Conservation (phyloP, 2,329 filamentous ascomycete species). For the Cordyceps cicadae region DNA sequence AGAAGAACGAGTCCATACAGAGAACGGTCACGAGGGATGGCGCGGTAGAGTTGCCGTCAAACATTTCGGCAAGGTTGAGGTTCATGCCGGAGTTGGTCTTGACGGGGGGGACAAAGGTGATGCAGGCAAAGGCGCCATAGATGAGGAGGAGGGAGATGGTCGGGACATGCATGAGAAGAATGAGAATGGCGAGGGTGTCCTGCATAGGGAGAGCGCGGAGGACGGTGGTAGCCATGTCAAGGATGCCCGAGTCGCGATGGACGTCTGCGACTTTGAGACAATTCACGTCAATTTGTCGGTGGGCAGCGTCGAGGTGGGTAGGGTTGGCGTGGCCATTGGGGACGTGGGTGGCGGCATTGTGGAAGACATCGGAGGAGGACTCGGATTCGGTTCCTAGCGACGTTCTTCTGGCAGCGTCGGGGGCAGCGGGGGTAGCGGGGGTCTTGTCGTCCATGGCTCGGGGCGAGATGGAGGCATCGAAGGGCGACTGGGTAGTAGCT, state of each 20-base stretch:
- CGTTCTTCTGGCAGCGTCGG: not conserved
- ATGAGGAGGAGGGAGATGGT: constrained; percentile 81
- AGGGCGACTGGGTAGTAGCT: not conserved
- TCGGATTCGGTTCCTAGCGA: constrained; percentile 15
- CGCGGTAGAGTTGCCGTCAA: constrained; percentile 77
- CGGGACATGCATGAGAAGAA: constrained; percentile 87
- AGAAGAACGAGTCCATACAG: constrained; percentile 73
- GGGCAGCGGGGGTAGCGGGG: not conserved
- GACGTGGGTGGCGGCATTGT: constrained; percentile 19
- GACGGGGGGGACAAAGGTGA: constrained; percentile 83
- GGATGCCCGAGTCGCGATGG: constrained; percentile 61
- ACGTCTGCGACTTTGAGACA: constrained; percentile 58
- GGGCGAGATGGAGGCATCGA: not conserved
- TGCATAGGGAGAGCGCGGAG: constrained; percentile 82
- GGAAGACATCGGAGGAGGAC: constrained; percentile 28
- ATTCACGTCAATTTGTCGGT: constrained; percentile 63
- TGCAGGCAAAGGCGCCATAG: constrained; percentile 83
- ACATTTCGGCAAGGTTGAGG: constrained; percentile 80
- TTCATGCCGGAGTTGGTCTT: constrained; percentile 71
- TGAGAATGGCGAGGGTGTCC: constrained; percentile 93
- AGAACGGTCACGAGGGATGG: constrained; percentile 79
- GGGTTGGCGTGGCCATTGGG: constrained; percentile 25
- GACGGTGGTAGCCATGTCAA: constrained; percentile 77
- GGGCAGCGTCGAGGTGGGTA: constrained; percentile 36
- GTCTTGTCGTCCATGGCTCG: constrained; percentile 2